Evolutionary conservation across 2,329 filamentous ascomycete genomes (phyloP), one percentile per base, ranked within the genome.

Genomic region (Dryadomyces quercus-mongolicae): DNA sequence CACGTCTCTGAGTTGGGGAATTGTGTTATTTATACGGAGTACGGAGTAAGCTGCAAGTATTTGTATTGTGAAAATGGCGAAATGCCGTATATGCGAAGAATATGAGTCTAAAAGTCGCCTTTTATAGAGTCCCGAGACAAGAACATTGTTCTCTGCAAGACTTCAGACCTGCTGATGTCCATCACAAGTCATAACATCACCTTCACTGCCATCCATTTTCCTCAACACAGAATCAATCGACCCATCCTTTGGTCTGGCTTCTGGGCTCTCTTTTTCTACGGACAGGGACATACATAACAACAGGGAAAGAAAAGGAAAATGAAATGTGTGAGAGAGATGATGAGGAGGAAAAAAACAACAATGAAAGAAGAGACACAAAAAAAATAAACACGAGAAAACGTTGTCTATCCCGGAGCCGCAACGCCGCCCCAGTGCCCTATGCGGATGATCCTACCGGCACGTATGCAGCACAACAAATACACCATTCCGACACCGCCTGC

Each of bases 401-500:
- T 43, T 51, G 54, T 55, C 53, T 57, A 57, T 55, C 53, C 55
- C 51, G 52, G 46, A 54, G 52, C 49, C 22, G 21, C 31, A 54
- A 49, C 38, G 51, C 45, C 51, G 47, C 56, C 50, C 38, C 48
- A 46, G 56, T 54, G 52, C 50, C 56, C 31, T 45, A 52, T 50
- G 49, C 54, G 49, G 38, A 56, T 36, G 49, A 49, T 36, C 49
- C 49, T 43, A 36, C 49, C 54, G 42, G 47, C 55, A 54, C 58
- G 53, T 49, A 67, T 68, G 64, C 66, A 68, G 63, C 53, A 51
- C 20, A 31, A 40, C 31, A 70, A 60, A 62, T 74, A 76, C 63
- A 71, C 64, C 56, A 66, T 62, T 48, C 66, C 71, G 54, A 62
- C 63, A 38, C 61, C 62, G 50, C 68, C 57, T 49, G 67, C 61